A percentile compares a stretch with the other conserved stretches of the same genome.
phyloP scores from a whole-genome alignment of 148 eudicot species.

The Cornus controversa region DNA sequence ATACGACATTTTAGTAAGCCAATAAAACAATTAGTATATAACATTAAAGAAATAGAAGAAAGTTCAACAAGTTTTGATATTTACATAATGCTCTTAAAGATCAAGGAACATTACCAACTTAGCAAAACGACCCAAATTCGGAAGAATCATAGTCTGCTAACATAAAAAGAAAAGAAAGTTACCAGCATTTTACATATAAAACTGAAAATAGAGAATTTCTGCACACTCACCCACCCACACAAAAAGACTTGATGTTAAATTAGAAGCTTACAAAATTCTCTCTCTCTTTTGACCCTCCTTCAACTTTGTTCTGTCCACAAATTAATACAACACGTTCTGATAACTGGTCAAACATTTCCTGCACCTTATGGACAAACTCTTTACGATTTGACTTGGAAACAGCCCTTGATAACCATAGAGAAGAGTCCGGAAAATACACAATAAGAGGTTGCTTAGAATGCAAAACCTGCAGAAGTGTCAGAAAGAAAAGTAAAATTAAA shows the following conservation, averaged over 20 bases:
- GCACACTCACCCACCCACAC: constrained; percentile 1
- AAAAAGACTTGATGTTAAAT: constrained; percentile 1
- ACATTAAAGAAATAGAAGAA: not conserved
- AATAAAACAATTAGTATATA: not conserved
- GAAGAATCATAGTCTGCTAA: constrained; percentile 88
- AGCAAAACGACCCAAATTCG: constrained; percentile 88
- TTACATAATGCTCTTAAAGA: constrained; percentile 2
- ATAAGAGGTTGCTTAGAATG: constrained; percentile 77
- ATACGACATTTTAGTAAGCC: not conserved
- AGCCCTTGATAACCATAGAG: constrained; percentile 78
- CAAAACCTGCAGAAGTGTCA: constrained; percentile 58
- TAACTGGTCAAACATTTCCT: constrained; percentile 85
- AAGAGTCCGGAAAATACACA: constrained; percentile 90
- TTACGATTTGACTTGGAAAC: constrained; percentile 79
- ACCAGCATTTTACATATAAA: constrained; percentile 1
- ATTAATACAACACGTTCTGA: constrained; percentile 81
- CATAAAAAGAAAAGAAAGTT: constrained; percentile 22
- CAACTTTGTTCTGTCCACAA: constrained; percentile 93
- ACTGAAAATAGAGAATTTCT: constrained; percentile 7
- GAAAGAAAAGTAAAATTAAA: not conserved
- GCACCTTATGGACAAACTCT: constrained; percentile 75
- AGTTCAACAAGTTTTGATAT: constrained; percentile 11
- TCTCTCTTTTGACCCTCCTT: constrained; percentile 83
- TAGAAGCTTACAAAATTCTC: constrained; percentile 77
- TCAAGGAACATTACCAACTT: constrained; percentile 66